Base-by-base conservation (phyloP, 176 grass and related monocot species). In the Paspalum notatum region DNA sequence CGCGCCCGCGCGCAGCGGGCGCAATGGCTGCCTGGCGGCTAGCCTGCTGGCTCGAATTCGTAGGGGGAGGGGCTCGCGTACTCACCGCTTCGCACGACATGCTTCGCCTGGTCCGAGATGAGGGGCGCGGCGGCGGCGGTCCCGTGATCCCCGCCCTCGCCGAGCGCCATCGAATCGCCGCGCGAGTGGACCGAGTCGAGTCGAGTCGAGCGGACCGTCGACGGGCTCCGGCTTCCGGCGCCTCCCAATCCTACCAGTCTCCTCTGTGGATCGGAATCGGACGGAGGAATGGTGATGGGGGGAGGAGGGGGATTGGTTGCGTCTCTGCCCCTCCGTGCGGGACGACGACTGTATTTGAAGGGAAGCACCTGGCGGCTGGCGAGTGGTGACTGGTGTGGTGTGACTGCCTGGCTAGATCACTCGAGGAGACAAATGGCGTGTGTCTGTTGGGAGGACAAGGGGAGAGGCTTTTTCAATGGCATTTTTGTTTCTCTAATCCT, bases 41-140 rank as follows among this genome's bases (percentile, higher is more conserved):
- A 27, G 24, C 57, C 57, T 21, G 22, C 40, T 43, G 42, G 7
- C 58, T 14, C 58, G 11, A 61, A 27, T 61, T 12, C 12, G 24
- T 11, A 59, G 22, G 56, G 8, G 3, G 65, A 64, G 12, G 4
- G 66, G 5, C 8, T 0, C 3, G 66, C 5, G 7, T 1, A 60
- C 87, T 85, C 82, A 89, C 87, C 87, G 48, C 32, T 81, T 12
- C 82, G 53, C 5, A 63, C 55, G 77, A 71, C 42, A 68, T 84
- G 21, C 39, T 80, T 89, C 6, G 22, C 42, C 9, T 17, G 53
- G 22, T 84, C 76, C 24, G 82, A 58, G 62, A 89, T 68, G 63
- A 89, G 87, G 27, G 87, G 87, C 17, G 43, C 40, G 77, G 71
- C 18, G 71, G 77, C 62, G n/a, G 8, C 65, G n/a, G n/a, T n/a